These are phyloP conservation scores for Suillus plorans DNA, from an alignment of 768 basidiomycete genomes.

Conservation along the genomic window DNA sequence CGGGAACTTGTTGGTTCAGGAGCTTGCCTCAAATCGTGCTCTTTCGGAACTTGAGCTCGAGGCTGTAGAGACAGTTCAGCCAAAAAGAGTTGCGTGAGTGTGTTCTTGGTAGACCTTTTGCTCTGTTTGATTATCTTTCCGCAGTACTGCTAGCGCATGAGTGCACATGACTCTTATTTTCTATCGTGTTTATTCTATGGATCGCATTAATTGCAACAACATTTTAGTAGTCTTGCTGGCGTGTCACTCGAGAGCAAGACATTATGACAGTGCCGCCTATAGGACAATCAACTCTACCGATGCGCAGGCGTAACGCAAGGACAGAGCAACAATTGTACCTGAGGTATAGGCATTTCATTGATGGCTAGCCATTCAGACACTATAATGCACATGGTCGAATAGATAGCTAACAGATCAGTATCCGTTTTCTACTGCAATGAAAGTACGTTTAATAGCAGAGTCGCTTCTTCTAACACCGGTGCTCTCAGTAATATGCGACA, in stretches of 20 bases:
- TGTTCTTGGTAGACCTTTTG: not conserved
- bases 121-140: not conserved
- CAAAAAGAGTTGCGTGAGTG: conserved; percentile 26
- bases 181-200: not conserved
- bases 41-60: conserved; percentile 10
- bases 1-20: conserved; percentile 16
- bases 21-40: not conserved
- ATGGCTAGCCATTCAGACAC: not conserved
- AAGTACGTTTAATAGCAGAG: conserved; percentile 12
- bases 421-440: not conserved
- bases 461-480: conserved; percentile 11
- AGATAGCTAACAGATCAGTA: not conserved
- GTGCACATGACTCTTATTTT: not conserved
- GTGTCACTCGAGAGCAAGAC: not conserved
- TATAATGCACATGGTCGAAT: not conserved
- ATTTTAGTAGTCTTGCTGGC: not conserved
- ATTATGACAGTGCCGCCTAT: not conserved
- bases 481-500: conserved; percentile 36
- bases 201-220: conserved; percentile 1
- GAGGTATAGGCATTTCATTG: not conserved
- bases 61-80: conserved; percentile 1
- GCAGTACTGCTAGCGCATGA: conserved; percentile 1
- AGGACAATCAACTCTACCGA: not conserved
- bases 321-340: not conserved
- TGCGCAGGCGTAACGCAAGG: not conserved